A percentile compares a stretch with the other conserved stretches of the same genome.
Conservation (phyloP, 331 rosid genomes). For the Erythrophleum ivorense region DNA sequence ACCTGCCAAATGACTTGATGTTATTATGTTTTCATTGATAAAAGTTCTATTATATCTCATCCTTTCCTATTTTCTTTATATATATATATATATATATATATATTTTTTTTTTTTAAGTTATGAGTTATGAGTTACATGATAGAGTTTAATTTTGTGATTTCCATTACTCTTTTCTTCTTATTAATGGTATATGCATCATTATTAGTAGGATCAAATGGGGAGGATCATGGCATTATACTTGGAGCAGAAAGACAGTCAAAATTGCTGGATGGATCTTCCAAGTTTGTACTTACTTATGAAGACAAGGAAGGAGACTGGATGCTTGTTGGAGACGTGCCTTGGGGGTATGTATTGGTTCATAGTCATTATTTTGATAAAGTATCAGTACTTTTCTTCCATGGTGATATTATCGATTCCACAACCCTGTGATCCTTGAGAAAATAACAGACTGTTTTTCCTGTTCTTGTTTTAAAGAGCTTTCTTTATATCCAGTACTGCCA, state of each 20-base stretch:
- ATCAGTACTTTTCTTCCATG: slow-evolving; percentile 1
- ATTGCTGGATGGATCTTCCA: slow-evolving; percentile 61
- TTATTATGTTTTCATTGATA: slow-evolving; percentile 8
- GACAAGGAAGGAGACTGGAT: slow-evolving; percentile 94
- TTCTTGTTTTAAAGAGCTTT: neutral
- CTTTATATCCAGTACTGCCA: slow-evolving; percentile 6
- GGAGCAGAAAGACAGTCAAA: slow-evolving; percentile 50
- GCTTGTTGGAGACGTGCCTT: slow-evolving; percentile 93
- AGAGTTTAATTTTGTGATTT: neutral
- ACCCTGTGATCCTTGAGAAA: neutral
- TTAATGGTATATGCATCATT: slow-evolving; percentile 16
- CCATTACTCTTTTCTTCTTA: neutral
- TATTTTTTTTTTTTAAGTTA: neutral
- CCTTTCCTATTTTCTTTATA: neutral
- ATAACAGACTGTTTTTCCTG: neutral
- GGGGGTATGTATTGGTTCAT: slow-evolving; percentile 63
- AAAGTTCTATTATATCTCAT: neutral
- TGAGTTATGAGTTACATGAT: neutral
- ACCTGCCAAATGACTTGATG: neutral
- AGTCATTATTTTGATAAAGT: slow-evolving; percentile 13
- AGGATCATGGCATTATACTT: slow-evolving; percentile 40
- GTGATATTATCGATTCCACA: neutral
- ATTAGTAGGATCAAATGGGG: slow-evolving; percentile 52
- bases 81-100: too few relatives aligned
- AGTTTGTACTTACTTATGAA: slow-evolving; percentile 77